Conservation (phyloP, 805 yeast genomes). For the Cyberlindnera japonica region DNA sequence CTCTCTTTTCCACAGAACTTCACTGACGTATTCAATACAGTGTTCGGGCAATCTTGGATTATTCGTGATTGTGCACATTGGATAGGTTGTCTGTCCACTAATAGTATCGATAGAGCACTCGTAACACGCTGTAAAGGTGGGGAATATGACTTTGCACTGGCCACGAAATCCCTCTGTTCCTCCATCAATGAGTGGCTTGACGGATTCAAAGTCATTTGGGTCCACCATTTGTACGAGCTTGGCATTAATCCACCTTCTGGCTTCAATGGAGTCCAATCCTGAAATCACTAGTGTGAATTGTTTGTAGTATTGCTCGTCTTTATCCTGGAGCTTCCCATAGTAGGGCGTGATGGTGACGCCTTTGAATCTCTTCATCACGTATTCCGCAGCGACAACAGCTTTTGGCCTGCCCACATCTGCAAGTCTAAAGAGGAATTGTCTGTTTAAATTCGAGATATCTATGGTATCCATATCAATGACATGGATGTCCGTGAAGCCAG, state of each 20-base stretch:
- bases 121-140: slow-evolving; percentile 84
- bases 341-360: slow-evolving; percentile 52
- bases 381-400: slow-evolving; percentile 70
- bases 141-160: slow-evolving; percentile 81
- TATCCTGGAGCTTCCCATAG: slow-evolving; percentile 62
- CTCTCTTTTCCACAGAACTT: slow-evolving; percentile 63
- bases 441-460: slow-evolving; percentile 82
- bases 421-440: slow-evolving; percentile 83
- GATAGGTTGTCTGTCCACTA: slow-evolving; percentile 60
- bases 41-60: slow-evolving; percentile 95
- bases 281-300: slow-evolving; percentile 74
- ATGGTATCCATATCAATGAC: slow-evolving; percentile 91
- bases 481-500: slow-evolving; percentile 75
- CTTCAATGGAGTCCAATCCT: slow-evolving; percentile 86
- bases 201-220: slow-evolving; percentile 40
- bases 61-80: slow-evolving; percentile 91
- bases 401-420: slow-evolving; percentile 83
- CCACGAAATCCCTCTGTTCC: slow-evolving; percentile 96
- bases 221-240: slow-evolving; percentile 63
- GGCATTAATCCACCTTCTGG: slow-evolving; percentile 85
- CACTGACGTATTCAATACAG: slow-evolving; percentile 87
- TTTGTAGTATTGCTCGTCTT: slow-evolving; percentile 56
- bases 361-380: slow-evolving; percentile 44
- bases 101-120: slow-evolving; percentile 85
- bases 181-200: slow-evolving; percentile 81